Evolutionary conservation across 2,329 filamentous ascomycete genomes (phyloP), one percentile per base, ranked within the genome.

Genomic region (Drechslera avenae): DNA sequence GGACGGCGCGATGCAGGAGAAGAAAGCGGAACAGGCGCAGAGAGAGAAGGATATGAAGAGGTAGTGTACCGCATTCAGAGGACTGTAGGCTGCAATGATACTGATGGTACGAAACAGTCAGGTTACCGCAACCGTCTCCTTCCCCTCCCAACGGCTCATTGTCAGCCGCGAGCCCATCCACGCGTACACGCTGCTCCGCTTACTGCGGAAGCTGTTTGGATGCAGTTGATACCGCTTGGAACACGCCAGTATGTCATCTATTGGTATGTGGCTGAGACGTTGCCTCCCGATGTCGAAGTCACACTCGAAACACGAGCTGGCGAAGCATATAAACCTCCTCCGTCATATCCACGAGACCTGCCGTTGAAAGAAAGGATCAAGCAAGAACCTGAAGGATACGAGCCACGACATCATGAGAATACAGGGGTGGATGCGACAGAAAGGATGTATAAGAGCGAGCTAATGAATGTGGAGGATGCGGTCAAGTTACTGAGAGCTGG

Each of bases 11-110:
- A 81, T 60, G 76, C 74, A 0, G 75, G 74, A 9, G 79, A 81
- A 56, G 73, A 75, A n/a, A 73, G 68, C 4, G 67, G 63, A 1
- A 49, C 51, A 8, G 77, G 75, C 0, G 79, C 79, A 0, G 75
- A 79, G 46, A 67, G 79, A 23, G 79, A 81, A 57, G 79, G 79
- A 1, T 81, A 74, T 54, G 78, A 81, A 60, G 79, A 81, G 63
- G 75, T 76, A 60, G 2, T 14, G 16, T 32, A 28, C 12, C 26
- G 26, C 9, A 12, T 4, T 28, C 2, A 9, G 26, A 28, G 26
- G 26, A 28, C 9, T 28, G 9, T 28, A 28, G 41, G 14, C 35
- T 19, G 39, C 13, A 35, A 14, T 18, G 2, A 28, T 39, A 33
- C 31, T 46, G 16, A 46, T 9, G 10, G 9, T 30, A 2, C 2